Evolutionary conservation across 2,329 filamentous ascomycete genomes (phyloP).

Genomic region (Cytospora leucostoma): DNA sequence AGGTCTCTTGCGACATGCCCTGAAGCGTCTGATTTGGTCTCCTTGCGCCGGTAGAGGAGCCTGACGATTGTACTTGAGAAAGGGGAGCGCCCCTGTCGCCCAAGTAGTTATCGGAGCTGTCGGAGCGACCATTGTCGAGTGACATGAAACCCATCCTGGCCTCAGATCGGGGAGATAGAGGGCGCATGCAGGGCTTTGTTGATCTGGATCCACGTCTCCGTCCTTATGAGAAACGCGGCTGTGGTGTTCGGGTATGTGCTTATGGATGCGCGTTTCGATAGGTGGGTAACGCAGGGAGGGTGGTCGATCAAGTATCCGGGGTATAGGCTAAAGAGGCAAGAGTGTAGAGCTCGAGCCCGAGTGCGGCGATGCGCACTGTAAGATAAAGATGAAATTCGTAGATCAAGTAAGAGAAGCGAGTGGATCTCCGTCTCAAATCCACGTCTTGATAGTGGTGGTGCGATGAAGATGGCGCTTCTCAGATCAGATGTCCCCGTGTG

Average conservation of each 20-base stretch:
- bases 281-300: slow-evolving; percentile 1
- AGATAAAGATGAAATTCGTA: background rate
- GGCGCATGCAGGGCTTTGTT: slow-evolving; percentile 26
- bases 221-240: slow-evolving; percentile 1
- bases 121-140: slow-evolving; percentile 39
- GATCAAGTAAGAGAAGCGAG: slow-evolving; percentile 2
- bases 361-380: slow-evolving; percentile 9
- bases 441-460: slow-evolving; percentile 15
- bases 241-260: background rate
- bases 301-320: slow-evolving; percentile 2
- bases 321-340: slow-evolving; percentile 11
- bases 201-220: slow-evolving; percentile 1
- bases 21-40: slow-evolving; percentile 38
- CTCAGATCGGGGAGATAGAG: slow-evolving; percentile 39
- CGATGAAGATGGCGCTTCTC: slow-evolving; percentile 1
- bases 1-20: slow-evolving; percentile 36
- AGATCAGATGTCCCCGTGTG: slow-evolving; percentile 3
- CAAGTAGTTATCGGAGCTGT: slow-evolving; percentile 37
- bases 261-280: background rate
- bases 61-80: slow-evolving; percentile 55
- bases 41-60: slow-evolving; percentile 54
- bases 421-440: slow-evolving; percentile 15
- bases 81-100: slow-evolving; percentile 54
- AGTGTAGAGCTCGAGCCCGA: slow-evolving; percentile 12
- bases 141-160: slow-evolving; percentile 49